Evolutionary conservation across 148 eudicot genomes (phyloP).

Genomic region (Pouteria glomerata): DNA sequence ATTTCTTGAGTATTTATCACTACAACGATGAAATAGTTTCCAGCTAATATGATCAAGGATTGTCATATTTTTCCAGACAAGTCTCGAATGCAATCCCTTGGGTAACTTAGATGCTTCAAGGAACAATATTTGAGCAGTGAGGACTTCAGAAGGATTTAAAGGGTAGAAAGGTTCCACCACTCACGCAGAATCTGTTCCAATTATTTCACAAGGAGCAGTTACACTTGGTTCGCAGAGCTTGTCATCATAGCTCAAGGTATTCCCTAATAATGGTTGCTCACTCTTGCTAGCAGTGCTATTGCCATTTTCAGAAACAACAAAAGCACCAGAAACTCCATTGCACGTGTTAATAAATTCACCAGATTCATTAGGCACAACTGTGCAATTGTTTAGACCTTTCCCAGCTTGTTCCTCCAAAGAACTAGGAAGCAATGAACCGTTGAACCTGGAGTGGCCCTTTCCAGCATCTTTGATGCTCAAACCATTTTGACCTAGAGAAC

Average conservation of each 20-base stretch:
- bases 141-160: no score
- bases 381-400: background rate
- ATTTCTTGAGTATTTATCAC: background rate
- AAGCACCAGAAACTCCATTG: conserved; percentile 8
- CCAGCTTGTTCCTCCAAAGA: background rate
- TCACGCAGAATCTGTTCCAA: background rate
- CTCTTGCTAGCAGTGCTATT: background rate
- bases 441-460: background rate
- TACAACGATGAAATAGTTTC: background rate
- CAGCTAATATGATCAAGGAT: no score
- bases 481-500: background rate
- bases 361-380: background rate
- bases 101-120: background rate
- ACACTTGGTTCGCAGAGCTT: background rate
- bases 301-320: background rate
- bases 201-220: background rate
- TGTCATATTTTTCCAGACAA: no score
- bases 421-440: background rate
- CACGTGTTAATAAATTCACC: background rate
- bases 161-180: no score
- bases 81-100: background rate
- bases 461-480: no score
- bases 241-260: background rate
- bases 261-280: background rate
- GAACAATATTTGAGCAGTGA: no score